A percentile compares a stretch with the other conserved stretches of the same genome.
Conservation (phyloP, 495 filamentous ascomycete genomes). For the Tuber magnatum region DNA sequence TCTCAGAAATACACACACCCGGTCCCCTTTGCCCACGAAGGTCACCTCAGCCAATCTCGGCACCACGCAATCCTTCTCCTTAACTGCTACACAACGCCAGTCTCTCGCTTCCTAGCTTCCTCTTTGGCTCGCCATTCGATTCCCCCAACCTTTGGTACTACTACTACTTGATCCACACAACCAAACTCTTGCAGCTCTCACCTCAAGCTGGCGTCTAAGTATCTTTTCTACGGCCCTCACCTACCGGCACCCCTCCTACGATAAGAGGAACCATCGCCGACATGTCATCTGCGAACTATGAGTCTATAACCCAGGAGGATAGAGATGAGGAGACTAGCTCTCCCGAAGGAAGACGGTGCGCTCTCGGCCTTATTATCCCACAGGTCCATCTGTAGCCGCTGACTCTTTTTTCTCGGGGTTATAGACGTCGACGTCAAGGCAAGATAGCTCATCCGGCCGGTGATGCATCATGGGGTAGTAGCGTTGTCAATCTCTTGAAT, state of each 20-base stretch:
- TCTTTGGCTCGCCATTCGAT: not conserved
- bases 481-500: constrained; percentile 90
- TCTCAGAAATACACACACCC: not conserved
- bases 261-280: not conserved
- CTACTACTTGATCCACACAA: not conserved
- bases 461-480: constrained; percentile 80
- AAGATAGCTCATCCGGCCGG: constrained; percentile 44
- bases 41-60: not conserved
- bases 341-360: constrained; percentile 19
- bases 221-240: not conserved
- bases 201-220: not conserved
- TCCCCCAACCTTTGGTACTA: not conserved
- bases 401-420: not conserved
- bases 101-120: not conserved
- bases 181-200: not conserved
- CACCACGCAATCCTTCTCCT: not conserved
- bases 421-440: constrained; percentile 30
- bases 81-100: not conserved
- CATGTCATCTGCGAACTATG: constrained; percentile 30
- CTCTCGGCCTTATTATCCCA: not conserved
- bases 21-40: not conserved
- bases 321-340: constrained; percentile 14
- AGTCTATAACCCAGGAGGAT: constrained; percentile 35
- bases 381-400: constrained; percentile 3
- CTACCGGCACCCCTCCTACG: constrained; percentile 3